Evolutionary conservation across 2,329 filamentous ascomycete genomes (phyloP), one percentile per base, ranked within the genome.

Genomic region (Aspergillus sp.): DNA sequence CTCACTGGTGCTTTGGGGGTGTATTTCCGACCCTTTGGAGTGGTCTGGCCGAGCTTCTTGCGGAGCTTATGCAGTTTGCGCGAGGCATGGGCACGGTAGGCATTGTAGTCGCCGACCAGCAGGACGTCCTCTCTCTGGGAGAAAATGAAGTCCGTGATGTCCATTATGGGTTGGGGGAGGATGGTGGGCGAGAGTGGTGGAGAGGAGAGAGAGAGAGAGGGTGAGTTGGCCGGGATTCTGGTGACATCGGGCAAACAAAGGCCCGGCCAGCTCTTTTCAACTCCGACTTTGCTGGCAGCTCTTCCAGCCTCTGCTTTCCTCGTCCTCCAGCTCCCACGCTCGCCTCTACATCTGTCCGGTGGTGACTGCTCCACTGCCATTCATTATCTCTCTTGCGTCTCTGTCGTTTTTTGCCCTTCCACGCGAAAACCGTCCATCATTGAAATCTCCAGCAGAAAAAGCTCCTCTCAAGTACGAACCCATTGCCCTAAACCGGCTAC

Each of bases 11-110:
- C 64, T 57, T 82, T 86, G 47, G 76, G 71, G 34, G 74, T 72
- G 61, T 84, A 94, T 67, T 95, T 96, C 48, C 82, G 81, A 45
- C 86, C 81, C 64, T 85, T 89, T 61, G 78, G 82, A 29, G 85
- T 93, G 32, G 82, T 75, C 51, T 86, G 79, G 30, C 82, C 83
- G 34, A 96, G 74, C 66, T 84, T 89, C 69, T 82, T 89, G 55
- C 86, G 81, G 48, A 82, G 72, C 53, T 81, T 86, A 56, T 85
- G 80, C 37, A 98, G 71, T 53, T 84, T 80, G 55, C 85, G 83
- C 43, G 81, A 78, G 31, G 93, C 72, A 56, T 86, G 82, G 30
- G 70, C 69, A 51, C 86, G 81, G 60, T 96, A 96, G 36, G 80
- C 80, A 53, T 76, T 77, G 65, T 94, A 88, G 64, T 95, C 86